phyloP scores from a whole-genome alignment of 2,329 filamentous ascomycete species.

The Metarhizium guizhouense region DNA sequence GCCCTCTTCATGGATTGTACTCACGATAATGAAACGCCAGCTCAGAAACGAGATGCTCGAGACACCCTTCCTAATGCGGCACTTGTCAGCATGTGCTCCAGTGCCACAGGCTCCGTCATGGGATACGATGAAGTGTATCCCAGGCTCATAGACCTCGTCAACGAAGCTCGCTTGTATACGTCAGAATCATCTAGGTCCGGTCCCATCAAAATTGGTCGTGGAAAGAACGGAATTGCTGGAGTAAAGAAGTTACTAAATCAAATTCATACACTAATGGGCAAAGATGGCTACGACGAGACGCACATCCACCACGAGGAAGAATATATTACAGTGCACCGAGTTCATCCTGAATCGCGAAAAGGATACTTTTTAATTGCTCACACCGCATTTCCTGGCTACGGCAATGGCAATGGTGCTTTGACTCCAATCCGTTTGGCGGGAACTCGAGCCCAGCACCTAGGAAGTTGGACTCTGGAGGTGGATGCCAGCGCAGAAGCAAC shows the following conservation, averaged over 20 bases:
- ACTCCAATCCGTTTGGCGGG: constrained; percentile 72
- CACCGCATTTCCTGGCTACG: constrained; percentile 87
- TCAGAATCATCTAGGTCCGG: constrained; percentile 59
- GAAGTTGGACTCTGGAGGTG: constrained; percentile 87
- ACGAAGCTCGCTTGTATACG: constrained; percentile 76
- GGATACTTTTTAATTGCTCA: constrained; percentile 95
- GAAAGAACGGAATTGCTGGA: constrained; percentile 77
- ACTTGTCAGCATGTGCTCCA: constrained; percentile 91
- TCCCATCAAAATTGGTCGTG: constrained; percentile 55
- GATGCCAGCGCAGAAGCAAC: constrained; percentile 66
- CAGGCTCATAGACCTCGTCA: constrained; percentile 82
- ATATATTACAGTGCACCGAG: constrained; percentile 91
- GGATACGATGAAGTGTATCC: constrained; percentile 97
- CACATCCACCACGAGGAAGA: constrained; percentile 95
- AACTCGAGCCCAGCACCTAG: constrained; percentile 76
- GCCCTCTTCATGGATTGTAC: constrained; percentile 99
- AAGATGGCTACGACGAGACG: constrained; percentile 88
- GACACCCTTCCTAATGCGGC: constrained; percentile 93
- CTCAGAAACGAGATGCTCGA: constrained; percentile 87
- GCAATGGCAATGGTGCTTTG: constrained; percentile 73
- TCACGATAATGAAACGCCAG: constrained; percentile 93
- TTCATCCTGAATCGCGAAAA: constrained; percentile 85
- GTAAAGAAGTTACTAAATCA: constrained; percentile 91
- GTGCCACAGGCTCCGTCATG: constrained; percentile 91
- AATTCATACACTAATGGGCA: constrained; percentile 92